Percentiles rank a stretch among this genome's conserved stretches.
Evolutionary conservation across 2,329 filamentous ascomycete genomes (phyloP).

Genomic region (Simplicillium aogashimaense): DNA sequence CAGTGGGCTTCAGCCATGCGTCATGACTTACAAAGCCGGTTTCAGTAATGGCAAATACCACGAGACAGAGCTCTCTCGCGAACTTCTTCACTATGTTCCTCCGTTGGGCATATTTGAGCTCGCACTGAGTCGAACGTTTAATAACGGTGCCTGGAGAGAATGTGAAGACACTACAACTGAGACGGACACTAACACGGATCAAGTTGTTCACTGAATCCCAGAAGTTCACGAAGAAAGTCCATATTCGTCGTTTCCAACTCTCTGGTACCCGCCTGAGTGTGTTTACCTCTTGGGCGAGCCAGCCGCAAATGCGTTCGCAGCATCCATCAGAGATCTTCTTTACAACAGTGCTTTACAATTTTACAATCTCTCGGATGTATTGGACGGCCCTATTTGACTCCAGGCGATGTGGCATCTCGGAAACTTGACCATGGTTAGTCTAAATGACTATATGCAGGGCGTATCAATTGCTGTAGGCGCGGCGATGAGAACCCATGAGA

Average conservation of each 20-base stretch:
- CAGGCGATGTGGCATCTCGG: not conserved
- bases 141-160: not conserved
- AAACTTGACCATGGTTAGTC: not conserved
- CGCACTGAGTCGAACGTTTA: not conserved
- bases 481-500: not conserved
- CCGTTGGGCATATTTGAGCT: not conserved
- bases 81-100: not conserved
- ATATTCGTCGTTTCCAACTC: not conserved
- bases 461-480: not conserved
- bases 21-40: not conserved
- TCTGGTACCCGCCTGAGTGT: not conserved
- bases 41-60: not conserved
- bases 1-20: not conserved
- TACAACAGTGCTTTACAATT: not conserved
- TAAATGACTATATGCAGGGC: not conserved
- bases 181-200: not conserved
- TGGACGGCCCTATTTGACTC: not conserved
- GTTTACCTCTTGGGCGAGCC: not conserved
- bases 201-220: not conserved
- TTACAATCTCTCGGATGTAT: not conserved
- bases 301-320: not conserved
- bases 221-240: too few species aligned
- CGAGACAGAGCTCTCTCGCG: not conserved
- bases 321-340: not conserved
- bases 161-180: not conserved